These are phyloP conservation scores for Penicillium arizonense DNA, from an alignment of 495 filamentous ascomycete genomes.

Conservation along the genomic window DNA sequence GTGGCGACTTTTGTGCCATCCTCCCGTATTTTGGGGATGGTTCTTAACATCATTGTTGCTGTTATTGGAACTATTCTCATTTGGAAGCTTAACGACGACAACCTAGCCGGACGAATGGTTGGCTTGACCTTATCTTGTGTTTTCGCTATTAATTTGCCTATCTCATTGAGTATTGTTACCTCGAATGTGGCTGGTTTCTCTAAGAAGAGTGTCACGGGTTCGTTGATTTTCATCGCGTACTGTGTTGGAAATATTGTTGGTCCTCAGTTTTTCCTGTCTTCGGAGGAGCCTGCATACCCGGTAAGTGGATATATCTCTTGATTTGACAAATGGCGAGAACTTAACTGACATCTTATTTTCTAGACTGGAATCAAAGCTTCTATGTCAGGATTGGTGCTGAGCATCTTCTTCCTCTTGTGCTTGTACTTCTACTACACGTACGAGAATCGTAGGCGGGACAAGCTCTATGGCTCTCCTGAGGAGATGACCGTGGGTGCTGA, in stretches of 20 bases:
- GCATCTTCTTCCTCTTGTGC: conserved; percentile 24
- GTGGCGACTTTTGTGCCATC: conserved; percentile 28
- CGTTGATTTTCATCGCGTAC: conserved; percentile 40
- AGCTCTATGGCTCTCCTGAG: conserved; percentile 21
- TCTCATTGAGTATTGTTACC: conserved; percentile 51
- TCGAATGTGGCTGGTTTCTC: conserved; percentile 56
- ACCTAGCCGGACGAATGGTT: conserved; percentile 50
- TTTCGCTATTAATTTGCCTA: conserved; percentile 54
- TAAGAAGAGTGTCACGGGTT: conserved; percentile 26
- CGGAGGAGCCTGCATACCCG: conserved; percentile 33
- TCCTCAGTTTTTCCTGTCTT: conserved; percentile 32
- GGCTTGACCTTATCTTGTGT: conserved; percentile 54
- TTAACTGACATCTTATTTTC: neutral
- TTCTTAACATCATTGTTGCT: conserved; percentile 26
- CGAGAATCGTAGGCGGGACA: conserved; percentile 30
- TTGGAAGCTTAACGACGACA: conserved; percentile 52
- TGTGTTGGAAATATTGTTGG: conserved; percentile 53
- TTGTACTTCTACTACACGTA: conserved; percentile 27
- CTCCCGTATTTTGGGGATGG: conserved; percentile 34
- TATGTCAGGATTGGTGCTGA: conserved; percentile 29
- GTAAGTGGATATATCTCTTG: conserved; percentile 11
- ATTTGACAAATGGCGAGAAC: too few relatives aligned
- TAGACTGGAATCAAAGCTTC: conserved; percentile 36
- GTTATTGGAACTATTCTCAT: conserved; percentile 61
- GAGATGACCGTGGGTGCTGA: conserved; percentile 23